phyloP scores from a whole-genome alignment of 2,329 filamentous ascomycete species.

The Fonsecaea erecta region DNA sequence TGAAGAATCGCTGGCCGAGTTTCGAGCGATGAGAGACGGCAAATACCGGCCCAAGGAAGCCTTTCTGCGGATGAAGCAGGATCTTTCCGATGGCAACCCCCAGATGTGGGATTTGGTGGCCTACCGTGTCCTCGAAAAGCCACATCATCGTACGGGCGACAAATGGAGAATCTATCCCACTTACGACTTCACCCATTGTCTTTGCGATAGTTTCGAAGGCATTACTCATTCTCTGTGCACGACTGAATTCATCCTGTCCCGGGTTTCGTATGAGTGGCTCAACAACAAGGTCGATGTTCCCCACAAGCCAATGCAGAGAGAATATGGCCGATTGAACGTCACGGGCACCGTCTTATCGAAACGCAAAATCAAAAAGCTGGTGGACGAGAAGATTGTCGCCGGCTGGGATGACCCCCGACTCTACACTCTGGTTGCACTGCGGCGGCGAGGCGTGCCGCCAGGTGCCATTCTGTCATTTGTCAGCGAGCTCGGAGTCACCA shows the following conservation, averaged over 20 bases:
- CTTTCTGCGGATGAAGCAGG: slow-evolving; percentile 90
- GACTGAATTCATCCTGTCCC: slow-evolving; percentile 83
- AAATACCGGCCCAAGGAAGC: slow-evolving; percentile 85
- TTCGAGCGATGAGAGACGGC: slow-evolving; percentile 87
- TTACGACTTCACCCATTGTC: slow-evolving; percentile 88
- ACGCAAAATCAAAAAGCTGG: slow-evolving; percentile 78
- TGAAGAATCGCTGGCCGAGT: slow-evolving; percentile 79
- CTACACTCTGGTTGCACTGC: slow-evolving; percentile 83
- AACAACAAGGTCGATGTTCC: slow-evolving; percentile 75
- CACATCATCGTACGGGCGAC: slow-evolving; percentile 77
- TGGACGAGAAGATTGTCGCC: slow-evolving; percentile 76
- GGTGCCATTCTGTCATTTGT: slow-evolving; percentile 88
- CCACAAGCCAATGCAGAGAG: slow-evolving; percentile 92
- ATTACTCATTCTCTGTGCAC: slow-evolving; percentile 95
- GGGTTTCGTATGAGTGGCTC: slow-evolving; percentile 89
- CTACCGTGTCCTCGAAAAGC: slow-evolving; percentile 77
- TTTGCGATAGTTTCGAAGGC: slow-evolving; percentile 88
- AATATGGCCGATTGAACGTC: slow-evolving; percentile 76
- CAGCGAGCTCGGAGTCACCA: slow-evolving; percentile 89
- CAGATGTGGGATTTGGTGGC: slow-evolving; percentile 97
- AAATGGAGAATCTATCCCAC: slow-evolving; percentile 95
- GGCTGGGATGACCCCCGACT: slow-evolving; percentile 91
- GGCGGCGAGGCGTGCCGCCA: slow-evolving; percentile 82
- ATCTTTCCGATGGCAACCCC: slow-evolving; percentile 78
- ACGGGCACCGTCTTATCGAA: slow-evolving; percentile 87